Evolutionary conservation across 345 rosid species (phyloP), one percentile per base, ranked within the genome.

Genomic region (Sapria himalayana): DNA sequence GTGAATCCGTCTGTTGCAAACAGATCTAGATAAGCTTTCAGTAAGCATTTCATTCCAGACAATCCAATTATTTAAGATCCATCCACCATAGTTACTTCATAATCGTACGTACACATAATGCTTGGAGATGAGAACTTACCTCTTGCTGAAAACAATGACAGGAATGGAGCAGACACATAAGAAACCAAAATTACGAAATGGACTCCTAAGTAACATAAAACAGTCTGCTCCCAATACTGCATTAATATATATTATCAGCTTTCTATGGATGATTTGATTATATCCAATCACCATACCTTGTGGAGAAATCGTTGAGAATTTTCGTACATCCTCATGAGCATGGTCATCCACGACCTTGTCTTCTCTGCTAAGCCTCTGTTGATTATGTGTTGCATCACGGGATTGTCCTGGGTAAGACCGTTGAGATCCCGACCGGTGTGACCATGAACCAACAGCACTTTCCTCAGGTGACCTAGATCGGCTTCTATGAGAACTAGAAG

Each of bases 221-320:
- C 23, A 45, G 18, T 24, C 12, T 50, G 40, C 29, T n/a, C n/a
- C n/a, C n/a, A n/a, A n/a, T n/a, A n/a, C n/a, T n/a, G n/a, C n/a
- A n/a, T n/a, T n/a, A n/a, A n/a, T n/a, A n/a, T n/a, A n/a, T 63
- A 53, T 61, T 64, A 78, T 74, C 71, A 61, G 74, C 63, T 63
- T 63, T 46, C 59, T 67, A 72, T 52, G 45, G 69, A 66, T 61
- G 66, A 65, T 65, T 52, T 63, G 67, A 72, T 73, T 60, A 63
- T 48, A 69, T 70, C 75, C 82, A 71, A 78, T 58, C 73, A 71
- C 59, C 98, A 94, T 89, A 84, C 98, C 98, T 89, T 82, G 98
- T 57, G 95, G 93, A 58, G 93, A 79, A 72, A 59, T 70, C 63
- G 76, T 76, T 46, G 84, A 46, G 39, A 76, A 52, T 57, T 63